Base-by-base conservation (phyloP, 2,329 filamentous ascomycete genomes). In the Talaromyces sp. region DNA sequence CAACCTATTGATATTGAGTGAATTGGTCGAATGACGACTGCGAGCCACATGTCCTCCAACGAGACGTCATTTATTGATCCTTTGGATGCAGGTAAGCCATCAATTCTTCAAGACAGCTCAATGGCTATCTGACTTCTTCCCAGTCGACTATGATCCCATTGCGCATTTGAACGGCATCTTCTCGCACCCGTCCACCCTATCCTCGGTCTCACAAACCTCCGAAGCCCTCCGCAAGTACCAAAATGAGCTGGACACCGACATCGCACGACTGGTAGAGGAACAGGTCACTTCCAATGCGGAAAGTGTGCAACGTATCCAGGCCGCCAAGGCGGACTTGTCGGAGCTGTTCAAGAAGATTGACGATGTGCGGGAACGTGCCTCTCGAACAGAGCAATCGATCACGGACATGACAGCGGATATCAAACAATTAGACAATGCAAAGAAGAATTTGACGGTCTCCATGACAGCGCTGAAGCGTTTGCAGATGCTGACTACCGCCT, bases 321-420 rank as follows among this genome's bases (percentile, higher is more conserved):
- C 89, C 58, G 93, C 95, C 50, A 93, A 97, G 79, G 85, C 87
- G 62, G 95, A 98, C 79, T 86, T 99, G 66, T 89, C 90, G 18
- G 88, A 90, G 69, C 86, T 99, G 42, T 97, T 99, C 82, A 87
- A 88, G 71, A 96, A 96, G 79, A 97, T 99, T 75, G 93, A 98
- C 76, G 90, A 88, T 67, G 93, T 99, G 61, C 90, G 93, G 61
- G 88, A 89, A 70, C 87, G 93, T 59, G 95, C 95, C 40, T 86
- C 96, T 69, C 88, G 93, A 81, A 98, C 95, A 21, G 95, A 99
- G 77, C 89, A 92, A 75, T 90, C 93, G 68, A 99, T 99, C 73
- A 97, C 93, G 54, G 92, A 92, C 68, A 99, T 99, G 95, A 99
- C 95, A 65, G 92, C 95, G 63, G 95, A 99, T 73, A 99, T 99